A percentile compares a stretch with the other conserved stretches of the same genome.
Evolutionary conservation across 73 alveolate species (phyloP).

Genomic region (Loxodes magnus): DNA sequence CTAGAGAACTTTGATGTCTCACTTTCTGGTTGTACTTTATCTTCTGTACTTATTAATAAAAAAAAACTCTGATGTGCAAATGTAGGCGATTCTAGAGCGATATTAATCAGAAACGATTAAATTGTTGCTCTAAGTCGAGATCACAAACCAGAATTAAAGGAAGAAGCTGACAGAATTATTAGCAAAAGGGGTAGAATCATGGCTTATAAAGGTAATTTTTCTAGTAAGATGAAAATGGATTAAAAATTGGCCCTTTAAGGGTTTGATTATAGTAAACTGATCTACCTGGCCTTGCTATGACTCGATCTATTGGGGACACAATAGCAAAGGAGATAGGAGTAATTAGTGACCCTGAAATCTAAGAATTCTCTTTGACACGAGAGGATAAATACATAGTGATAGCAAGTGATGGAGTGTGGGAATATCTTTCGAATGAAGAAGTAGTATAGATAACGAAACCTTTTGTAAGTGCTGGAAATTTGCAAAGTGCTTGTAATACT

Average conservation of each 20-base stretch:
- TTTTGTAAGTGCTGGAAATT: too few relatives aligned
- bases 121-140: conserved; percentile 48
- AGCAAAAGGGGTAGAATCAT: conserved; percentile 53
- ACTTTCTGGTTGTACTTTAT: too few relatives aligned
- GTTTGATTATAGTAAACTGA: conserved; percentile 11
- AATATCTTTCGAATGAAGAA: too few relatives aligned
- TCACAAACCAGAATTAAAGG: conserved; percentile 62
- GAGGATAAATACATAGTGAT: not conserved
- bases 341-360: conserved; percentile 3
- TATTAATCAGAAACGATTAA: too few relatives aligned
- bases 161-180: conserved; percentile 56
- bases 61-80: too few relatives aligned
- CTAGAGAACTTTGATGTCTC: too few relatives aligned
- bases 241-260: conserved; percentile 6
- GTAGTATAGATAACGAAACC: too few relatives aligned
- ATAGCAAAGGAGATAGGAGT: conserved; percentile 14
- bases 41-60: too few relatives aligned
- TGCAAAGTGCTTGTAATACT: too few relatives aligned
- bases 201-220: too few relatives aligned
- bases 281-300: conserved; percentile 14
- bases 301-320: conserved; percentile 7
- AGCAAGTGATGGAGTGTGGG: conserved; percentile 10
- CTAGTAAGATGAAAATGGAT: not conserved
- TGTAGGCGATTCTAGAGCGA: too few relatives aligned
- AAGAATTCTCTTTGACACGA: not conserved